Conservation (phyloP, 768 basidiomycete species). For the Guyanaporus albipodus region DNA sequence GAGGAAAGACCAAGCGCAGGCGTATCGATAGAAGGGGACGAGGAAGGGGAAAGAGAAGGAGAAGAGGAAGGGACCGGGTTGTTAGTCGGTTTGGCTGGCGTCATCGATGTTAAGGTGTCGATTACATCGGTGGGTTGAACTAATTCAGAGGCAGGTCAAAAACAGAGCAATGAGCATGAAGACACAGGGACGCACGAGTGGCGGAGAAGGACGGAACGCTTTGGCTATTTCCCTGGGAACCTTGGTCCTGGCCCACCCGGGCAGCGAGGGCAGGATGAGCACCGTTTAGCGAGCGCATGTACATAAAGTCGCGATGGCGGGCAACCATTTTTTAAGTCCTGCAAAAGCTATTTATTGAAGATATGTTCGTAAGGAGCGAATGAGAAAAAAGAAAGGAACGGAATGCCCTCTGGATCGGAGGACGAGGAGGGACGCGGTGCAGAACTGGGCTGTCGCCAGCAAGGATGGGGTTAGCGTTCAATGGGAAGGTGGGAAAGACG, state of each 20-base stretch:
- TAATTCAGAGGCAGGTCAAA: conserved; percentile 6
- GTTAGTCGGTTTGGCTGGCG: conserved; percentile 11
- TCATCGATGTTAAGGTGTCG: background rate
- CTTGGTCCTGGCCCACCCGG: no score
- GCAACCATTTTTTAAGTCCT: conserved; percentile 11
- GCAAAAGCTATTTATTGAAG: background rate
- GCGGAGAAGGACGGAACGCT: background rate
- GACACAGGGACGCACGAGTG: background rate
- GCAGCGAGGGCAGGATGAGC: conserved; percentile 9
- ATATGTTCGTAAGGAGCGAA: conserved; percentile 24
- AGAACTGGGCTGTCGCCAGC: background rate
- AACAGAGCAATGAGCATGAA: background rate
- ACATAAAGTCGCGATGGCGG: conserved; percentile 8
- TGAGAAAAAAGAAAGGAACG: conserved; percentile 22
- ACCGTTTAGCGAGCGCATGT: conserved; percentile 15
- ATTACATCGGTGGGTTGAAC: background rate
- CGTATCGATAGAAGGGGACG: background rate
- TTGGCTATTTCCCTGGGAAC: no score
- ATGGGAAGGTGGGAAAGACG: no score
- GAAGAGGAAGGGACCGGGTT: conserved; percentile 13
- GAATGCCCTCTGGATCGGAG: background rate
- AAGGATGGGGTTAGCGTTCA: no score
- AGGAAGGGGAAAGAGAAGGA: conserved; percentile 2
- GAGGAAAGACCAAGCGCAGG: no score
- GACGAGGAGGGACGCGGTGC: background rate